Evolutionary conservation across 2,329 filamentous ascomycete species (phyloP).

Genomic region (Fusarium fujikuroi): DNA sequence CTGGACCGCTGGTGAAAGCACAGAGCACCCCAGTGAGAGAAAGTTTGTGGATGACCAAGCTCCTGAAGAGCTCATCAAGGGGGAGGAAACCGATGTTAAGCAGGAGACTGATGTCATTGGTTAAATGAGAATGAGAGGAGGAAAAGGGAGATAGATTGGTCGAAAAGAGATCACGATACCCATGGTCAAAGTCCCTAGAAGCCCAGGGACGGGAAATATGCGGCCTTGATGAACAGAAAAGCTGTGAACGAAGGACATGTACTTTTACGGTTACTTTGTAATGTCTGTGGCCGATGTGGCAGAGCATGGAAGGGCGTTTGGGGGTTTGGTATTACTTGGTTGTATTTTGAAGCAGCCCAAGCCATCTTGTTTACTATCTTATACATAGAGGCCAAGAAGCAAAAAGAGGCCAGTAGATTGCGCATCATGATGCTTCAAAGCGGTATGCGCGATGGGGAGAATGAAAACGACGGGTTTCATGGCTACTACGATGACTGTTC

Average conservation of each 20-base stretch:
- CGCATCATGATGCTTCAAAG: conserved; percentile 39
- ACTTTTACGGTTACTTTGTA: conserved; percentile 44
- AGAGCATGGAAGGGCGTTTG: conserved; percentile 46
- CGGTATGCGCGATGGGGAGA: conserved; percentile 29
- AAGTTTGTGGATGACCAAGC: conserved; percentile 82
- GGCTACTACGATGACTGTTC: conserved; percentile 26
- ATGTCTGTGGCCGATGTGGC: conserved; percentile 43
- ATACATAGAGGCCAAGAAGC: conserved; percentile 42
- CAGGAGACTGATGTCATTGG: conserved; percentile 55
- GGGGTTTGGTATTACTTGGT: conserved; percentile 31
- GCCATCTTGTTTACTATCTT: conserved; percentile 35
- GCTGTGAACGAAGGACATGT: conserved; percentile 43
- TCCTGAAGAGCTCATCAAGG: conserved; percentile 78
- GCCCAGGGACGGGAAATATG: conserved; percentile 13
- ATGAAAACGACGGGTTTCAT: conserved; percentile 36
- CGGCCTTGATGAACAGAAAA: conserved; percentile 33
- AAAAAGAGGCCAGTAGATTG: conserved; percentile 28
- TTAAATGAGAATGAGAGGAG: conserved; percentile 31
- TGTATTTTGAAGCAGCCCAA: conserved; percentile 13
- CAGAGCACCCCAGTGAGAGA: conserved; percentile 83
- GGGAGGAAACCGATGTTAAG: conserved; percentile 56
- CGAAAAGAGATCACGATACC: conserved; percentile 37
- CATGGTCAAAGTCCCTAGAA: conserved; percentile 25
- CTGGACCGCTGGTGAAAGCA: conserved; percentile 74
- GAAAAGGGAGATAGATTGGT: conserved; percentile 26